Evolutionary conservation across 2,329 filamentous ascomycete genomes (phyloP), one percentile per base, ranked within the genome.

Genomic region (Colletotrichum cordylinicola): DNA sequence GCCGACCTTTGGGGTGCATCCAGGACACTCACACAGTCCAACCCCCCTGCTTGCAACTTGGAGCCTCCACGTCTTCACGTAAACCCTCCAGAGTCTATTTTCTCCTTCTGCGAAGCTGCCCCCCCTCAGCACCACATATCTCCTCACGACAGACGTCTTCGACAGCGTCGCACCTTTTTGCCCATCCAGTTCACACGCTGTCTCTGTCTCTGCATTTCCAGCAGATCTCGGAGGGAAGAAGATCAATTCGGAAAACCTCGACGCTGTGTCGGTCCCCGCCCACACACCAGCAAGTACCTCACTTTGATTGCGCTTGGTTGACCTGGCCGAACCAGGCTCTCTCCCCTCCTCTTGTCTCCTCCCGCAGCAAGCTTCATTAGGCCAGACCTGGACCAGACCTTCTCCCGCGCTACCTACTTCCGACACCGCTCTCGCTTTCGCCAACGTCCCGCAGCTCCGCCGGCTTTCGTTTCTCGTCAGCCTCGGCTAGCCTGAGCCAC

Each of bases 11-110:
- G 33, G 8, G 35, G 39, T 56, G 29, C 43, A 74, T 31, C 35
- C 21, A 64, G 21, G 18, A 43, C 48, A 61, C 67, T 64, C n/a
- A 60, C 33, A 43, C 43, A 58, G 39, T 68, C 52, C 62, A 67
- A 65, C 61, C 72, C 72, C 39, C 71, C 72, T 71, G 52, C 60
- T 56, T 62, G 60, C 52, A 33, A 66, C 72, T 70, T 39, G 27
- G 55, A 75, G 72, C 72, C 72, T 75, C 68, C 68, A 72, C 72
- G 61, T 75, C 72, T 58, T 75, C 72, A 75, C 72, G 68, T 72
- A 72, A 35, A 75, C 39, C 61, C n/a, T 48, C 55, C 55, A 55
- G 52, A 67, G 37, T 62, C 72, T 67, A 72, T 37, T 75, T 72
- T 75, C 68, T 75, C 62, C 72, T 55, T 66, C 52, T 55, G 27